A percentile compares a stretch with the other conserved stretches of the same genome.
phyloP scores from a whole-genome alignment of 1,139 yeast genomes.

The Suhomyces anneliseae region DNA sequence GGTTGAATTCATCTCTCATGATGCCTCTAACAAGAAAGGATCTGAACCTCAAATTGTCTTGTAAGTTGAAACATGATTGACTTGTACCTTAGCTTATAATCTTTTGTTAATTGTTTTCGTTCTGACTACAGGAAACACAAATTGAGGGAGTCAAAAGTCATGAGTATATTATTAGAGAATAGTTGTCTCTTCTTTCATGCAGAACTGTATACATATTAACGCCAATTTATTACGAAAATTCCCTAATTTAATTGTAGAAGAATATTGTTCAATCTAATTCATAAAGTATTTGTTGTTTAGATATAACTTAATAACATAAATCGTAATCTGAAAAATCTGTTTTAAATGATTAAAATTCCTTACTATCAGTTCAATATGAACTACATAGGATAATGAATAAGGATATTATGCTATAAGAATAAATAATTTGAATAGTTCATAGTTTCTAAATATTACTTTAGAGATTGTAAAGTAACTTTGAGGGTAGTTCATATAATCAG shows the following conservation, averaged over 20 bases:
- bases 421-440: too few species aligned
- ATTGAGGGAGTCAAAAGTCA: conserved; percentile 6
- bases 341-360: too few species aligned
- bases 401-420: too few species aligned
- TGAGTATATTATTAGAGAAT: conserved; percentile 7
- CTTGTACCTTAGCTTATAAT: not conserved
- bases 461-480: too few species aligned
- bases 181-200: conserved; percentile 2
- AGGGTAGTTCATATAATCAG: conserved; percentile 8
- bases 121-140: conserved; percentile 7
- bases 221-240: conserved; percentile 7
- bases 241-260: not conserved
- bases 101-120: conserved; percentile 2
- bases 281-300: too few species aligned
- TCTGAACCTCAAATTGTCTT: conserved; percentile 44
- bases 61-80: conserved; percentile 16
- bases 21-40: conserved; percentile 47
- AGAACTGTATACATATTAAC: conserved; percentile 11
- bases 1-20: conserved; percentile 76
- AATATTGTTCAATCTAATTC: too few species aligned
- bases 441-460: too few species aligned
- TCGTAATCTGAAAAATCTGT: too few species aligned
- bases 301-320: too few species aligned
- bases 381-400: too few species aligned
- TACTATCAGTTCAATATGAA: too few species aligned